A percentile compares a stretch with the other conserved stretches of the same genome.
These are phyloP conservation scores for Fusarium torreyae DNA, from an alignment of 2,329 filamentous ascomycete species.

Conservation along the genomic window DNA sequence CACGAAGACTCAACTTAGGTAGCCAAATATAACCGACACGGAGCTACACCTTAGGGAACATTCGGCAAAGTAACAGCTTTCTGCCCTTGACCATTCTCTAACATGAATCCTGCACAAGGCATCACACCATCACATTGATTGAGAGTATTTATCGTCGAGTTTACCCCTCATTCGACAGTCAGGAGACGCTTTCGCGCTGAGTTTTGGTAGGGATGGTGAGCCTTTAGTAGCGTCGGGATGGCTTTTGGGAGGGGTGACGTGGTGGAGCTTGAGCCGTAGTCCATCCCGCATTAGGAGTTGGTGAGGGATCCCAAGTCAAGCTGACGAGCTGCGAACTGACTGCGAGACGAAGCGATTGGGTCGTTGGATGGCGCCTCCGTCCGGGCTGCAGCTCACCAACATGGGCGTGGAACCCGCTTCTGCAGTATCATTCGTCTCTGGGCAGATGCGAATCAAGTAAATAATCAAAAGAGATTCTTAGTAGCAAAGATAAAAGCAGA, in stretches of 20 bases:
- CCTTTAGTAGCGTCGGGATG: constrained; percentile 23
- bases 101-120: constrained; percentile 48
- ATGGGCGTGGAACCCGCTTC: constrained; percentile 34
- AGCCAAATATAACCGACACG: constrained; percentile 5
- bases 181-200: constrained; percentile 43
- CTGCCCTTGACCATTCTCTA: constrained; percentile 46
- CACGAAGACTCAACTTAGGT: constrained; percentile 16
- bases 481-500: neutral
- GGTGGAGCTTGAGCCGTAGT: constrained; percentile 44
- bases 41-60: constrained; percentile 29
- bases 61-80: constrained; percentile 12
- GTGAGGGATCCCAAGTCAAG: constrained; percentile 36
- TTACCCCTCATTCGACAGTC: constrained; percentile 49
- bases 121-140: constrained; percentile 45
- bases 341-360: constrained; percentile 44
- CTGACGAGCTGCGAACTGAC: constrained; percentile 44
- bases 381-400: constrained; percentile 42
- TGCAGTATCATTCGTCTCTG: constrained; percentile 44
- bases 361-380: constrained; percentile 36
- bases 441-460: constrained; percentile 39
- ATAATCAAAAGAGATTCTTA: constrained; percentile 28
- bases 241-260: constrained; percentile 44
- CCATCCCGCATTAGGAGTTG: constrained; percentile 48
- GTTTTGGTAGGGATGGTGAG: constrained; percentile 30
- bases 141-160: constrained; percentile 30